Evolutionary conservation across 1,284 basidiomycete species (phyloP).

Genomic region (Porodaedalea pini): DNA sequence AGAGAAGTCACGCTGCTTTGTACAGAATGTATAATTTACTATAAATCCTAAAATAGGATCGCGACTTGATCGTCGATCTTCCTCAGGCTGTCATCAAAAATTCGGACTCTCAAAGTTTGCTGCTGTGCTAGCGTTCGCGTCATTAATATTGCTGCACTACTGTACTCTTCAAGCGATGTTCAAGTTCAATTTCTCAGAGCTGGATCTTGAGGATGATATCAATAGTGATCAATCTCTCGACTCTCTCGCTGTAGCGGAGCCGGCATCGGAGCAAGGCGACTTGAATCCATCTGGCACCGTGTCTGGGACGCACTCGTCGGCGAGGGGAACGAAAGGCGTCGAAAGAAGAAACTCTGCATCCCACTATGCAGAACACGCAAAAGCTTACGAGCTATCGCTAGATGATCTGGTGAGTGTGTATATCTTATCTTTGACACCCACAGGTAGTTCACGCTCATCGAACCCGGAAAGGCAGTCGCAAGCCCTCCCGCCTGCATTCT

Average conservation of each 20-base stretch:
- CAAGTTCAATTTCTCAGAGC: conserved; percentile 25
- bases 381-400: conserved; percentile 14
- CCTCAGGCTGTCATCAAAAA: too few species aligned
- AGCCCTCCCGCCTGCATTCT: conserved; percentile 21
- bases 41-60: too few species aligned
- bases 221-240: background rate
- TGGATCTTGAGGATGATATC: conserved; percentile 13
- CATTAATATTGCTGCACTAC: too few species aligned
- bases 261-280: background rate
- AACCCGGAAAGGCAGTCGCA: conserved; percentile 20
- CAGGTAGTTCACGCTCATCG: background rate
- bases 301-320: background rate
- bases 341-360: background rate
- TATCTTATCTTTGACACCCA: background rate
- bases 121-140: background rate
- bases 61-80: too few species aligned
- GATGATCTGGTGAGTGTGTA: conserved; percentile 15
- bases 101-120: too few species aligned
- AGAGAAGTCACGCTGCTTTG: too few species aligned
- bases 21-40: too few species aligned
- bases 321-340: too few species aligned
- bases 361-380: conserved; percentile 5
- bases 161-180: conserved; percentile 22
- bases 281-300: background rate
- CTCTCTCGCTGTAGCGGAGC: too few species aligned